phyloP scores from a whole-genome alignment of 2,329 filamentous ascomycete species.

The Escovopsis sp. region DNA sequence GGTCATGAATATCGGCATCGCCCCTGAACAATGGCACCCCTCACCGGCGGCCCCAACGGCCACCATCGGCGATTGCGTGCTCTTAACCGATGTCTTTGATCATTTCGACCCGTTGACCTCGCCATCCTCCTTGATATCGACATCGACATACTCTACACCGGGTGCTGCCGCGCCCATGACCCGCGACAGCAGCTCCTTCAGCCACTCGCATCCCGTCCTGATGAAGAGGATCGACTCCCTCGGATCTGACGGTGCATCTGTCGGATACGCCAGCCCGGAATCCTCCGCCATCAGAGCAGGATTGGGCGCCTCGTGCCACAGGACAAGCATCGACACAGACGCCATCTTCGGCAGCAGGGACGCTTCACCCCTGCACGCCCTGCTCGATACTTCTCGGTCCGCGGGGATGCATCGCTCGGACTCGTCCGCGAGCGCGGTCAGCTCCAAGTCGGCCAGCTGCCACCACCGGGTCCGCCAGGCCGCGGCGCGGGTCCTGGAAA shows the following conservation, averaged over 20 bases:
- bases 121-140: conserved; percentile 16
- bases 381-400: conserved; percentile 6
- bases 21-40: too few relatives aligned
- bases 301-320: conserved; percentile 11
- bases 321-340: conserved; percentile 14
- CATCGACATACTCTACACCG: conserved; percentile 22
- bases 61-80: too few relatives aligned
- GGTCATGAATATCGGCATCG: too few relatives aligned
- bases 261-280: conserved; percentile 11
- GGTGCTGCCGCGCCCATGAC: conserved; percentile 27
- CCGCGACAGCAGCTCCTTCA: conserved; percentile 27
- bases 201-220: conserved; percentile 16
- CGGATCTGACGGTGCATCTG: conserved; percentile 17
- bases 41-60: too few relatives aligned
- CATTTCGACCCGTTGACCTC: not conserved
- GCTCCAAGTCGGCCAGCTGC: conserved; percentile 30
- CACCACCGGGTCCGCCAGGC: conserved; percentile 32
- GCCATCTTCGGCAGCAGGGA: conserved; percentile 11
- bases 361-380: too few relatives aligned
- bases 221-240: conserved; percentile 26
- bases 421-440: conserved; percentile 28
- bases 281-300: conserved; percentile 8
- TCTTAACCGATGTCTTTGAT: too few relatives aligned
- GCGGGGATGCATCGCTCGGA: conserved; percentile 32
- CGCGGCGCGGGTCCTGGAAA: conserved; percentile 29